These are phyloP conservation scores for Talaromyces ruber DNA, from an alignment of 495 filamentous ascomycete species.

Conservation along the genomic window DNA sequence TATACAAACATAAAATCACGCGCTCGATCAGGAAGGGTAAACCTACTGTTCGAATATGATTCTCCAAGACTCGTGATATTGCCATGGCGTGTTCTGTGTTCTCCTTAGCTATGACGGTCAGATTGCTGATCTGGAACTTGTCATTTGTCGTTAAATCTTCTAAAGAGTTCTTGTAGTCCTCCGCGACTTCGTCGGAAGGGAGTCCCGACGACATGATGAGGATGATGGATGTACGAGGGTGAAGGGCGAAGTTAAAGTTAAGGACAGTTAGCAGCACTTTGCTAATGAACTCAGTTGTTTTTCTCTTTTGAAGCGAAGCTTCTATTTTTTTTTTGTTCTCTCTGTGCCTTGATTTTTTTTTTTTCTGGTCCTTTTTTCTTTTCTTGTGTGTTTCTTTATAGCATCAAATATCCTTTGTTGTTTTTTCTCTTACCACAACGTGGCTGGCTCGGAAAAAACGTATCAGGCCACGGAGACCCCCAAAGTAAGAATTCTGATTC, in stretches of 20 bases:
- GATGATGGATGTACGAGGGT: background rate
- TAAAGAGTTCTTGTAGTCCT: constrained; percentile 89
- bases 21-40: constrained; percentile 8
- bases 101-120: constrained; percentile 93
- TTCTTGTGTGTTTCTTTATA: constrained; percentile 10
- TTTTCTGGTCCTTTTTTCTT: constrained; percentile 8
- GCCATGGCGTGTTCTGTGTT: constrained; percentile 89
- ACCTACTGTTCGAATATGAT: constrained; percentile 90
- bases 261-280: constrained; percentile 9
- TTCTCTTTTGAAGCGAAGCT: constrained; percentile 3
- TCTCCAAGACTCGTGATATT: constrained; percentile 80
- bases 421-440: background rate
- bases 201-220: constrained; percentile 63
- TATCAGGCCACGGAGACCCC: constrained; percentile 4
- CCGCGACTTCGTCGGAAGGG: constrained; percentile 80
- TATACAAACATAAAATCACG: background rate
- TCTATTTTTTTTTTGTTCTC: constrained; percentile 5
- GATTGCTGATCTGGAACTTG: constrained; percentile 85
- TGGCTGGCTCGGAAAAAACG: background rate
- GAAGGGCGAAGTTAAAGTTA: constrained; percentile 6
- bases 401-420: constrained; percentile 1
- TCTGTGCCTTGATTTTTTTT: constrained; percentile 12
- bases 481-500: constrained; percentile 9
- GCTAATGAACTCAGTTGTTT: constrained; percentile 8
- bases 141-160: constrained; percentile 85